A percentile compares a stretch with the other conserved stretches of the same genome.
Evolutionary conservation across 208 protist genomes (phyloP).

Genomic region (Endotrypanum monterogeii): DNA sequence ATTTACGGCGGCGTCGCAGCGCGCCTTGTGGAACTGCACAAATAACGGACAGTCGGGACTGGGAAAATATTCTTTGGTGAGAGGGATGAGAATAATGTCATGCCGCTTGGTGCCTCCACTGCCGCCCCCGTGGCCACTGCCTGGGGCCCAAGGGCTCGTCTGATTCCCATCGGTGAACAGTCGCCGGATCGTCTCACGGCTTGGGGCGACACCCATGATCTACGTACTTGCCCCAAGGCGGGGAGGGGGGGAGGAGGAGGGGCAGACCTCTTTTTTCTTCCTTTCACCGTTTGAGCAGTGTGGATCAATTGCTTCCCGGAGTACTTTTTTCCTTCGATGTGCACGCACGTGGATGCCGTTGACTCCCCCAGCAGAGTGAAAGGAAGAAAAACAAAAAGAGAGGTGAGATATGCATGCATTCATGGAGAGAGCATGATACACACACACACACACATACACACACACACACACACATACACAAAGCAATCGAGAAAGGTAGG

Average conservation of each 20-base stretch:
- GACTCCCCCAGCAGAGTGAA: no score
- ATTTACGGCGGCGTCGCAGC: constrained; percentile 81
- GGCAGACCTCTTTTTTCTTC: background rate
- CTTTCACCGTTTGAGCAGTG: no score
- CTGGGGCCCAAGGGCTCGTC: constrained; percentile 6
- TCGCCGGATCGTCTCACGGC: constrained; percentile 65
- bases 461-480: background rate
- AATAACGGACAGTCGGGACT: constrained; percentile 79
- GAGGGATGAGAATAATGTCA: constrained; percentile 78
- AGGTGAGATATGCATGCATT: no score
- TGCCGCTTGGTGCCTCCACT: constrained; percentile 36
- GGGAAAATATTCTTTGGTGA: constrained; percentile 81
- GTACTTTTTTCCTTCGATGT: no score
- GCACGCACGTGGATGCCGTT: no score
- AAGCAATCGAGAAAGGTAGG: background rate
- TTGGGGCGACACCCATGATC: constrained; percentile 75
- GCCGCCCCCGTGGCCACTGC: background rate
- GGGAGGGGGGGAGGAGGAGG: background rate
- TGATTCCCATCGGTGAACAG: constrained; percentile 56
- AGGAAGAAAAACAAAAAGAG: no score
- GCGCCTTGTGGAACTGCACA: constrained; percentile 78
- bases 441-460: no score
- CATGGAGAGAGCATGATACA: no score
- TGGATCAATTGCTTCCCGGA: no score
- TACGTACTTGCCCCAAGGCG: background rate